Evolutionary conservation across 306 rosid species (phyloP), one percentile per base, ranked within the genome.

Genomic region (Ziziphus jujuba): DNA sequence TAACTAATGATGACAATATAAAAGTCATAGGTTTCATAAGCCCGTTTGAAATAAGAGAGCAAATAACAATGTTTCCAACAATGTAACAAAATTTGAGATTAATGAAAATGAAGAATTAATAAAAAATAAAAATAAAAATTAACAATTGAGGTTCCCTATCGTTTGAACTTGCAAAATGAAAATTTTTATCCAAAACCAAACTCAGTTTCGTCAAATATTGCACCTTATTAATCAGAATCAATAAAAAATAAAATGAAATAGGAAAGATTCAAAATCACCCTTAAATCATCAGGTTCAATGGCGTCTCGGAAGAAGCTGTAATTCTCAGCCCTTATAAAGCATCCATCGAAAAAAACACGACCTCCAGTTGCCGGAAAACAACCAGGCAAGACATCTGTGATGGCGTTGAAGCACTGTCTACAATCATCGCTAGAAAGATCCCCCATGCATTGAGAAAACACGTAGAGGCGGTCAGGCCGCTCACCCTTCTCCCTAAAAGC

Each of bases 311-410:
- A 78, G 61, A 77, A 77, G 68, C 66, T 45, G 48, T 66, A 72
- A 48, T 78, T 78, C 70, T 78, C 82, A 9, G 61, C 61, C 47
- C 75, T 66, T 15, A 75, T 74, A 24, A 50, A 80, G 65, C 78
- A 80, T 7, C 69, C 56, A 22, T 65, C 70, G 14, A 65, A 65
- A 25, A 62, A 72, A 69, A 61, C 63, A 17, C 70, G 72, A 36
- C 80, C 85, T 6, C 82, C 82, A 0, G 72, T 54, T 47, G 58
- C 14, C 19, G 79, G 77, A 60, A 77, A 65, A 50, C 85, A 77
- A 51, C 58, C 20, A 23, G 72, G 38, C 69, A 77, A 43, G 28
- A 75, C 31, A 28, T 28, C 14, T 22, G 24, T 56, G 8, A 70
- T 14, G 23, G 3, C 49, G 14, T 56, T n/a, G 25, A 59, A 69